Conservation (phyloP, 345 rosid genomes). For the Turnera subulata region DNA sequence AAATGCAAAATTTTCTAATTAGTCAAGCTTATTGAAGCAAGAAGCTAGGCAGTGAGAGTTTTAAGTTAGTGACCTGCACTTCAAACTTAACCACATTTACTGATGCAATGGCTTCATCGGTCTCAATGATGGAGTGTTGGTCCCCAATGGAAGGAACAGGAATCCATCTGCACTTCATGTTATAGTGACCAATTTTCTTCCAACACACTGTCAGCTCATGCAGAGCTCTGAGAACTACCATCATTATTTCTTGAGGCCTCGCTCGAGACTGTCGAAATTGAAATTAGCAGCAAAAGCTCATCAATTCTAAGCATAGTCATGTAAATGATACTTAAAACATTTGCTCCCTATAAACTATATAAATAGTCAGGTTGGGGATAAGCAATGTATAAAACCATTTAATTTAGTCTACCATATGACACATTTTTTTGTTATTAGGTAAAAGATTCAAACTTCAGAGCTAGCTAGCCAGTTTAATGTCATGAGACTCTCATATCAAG, state of each 20-base stretch:
- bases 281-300: slow-evolving; percentile 9
- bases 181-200: slow-evolving; percentile 94
- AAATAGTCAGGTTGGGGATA: too few species aligned
- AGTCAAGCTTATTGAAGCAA: too few species aligned
- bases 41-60: too few species aligned
- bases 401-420: too few species aligned
- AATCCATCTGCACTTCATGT: slow-evolving; percentile 92
- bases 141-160: slow-evolving; percentile 58
- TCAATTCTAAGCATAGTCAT: neutral
- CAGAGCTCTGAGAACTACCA: slow-evolving; percentile 75
- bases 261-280: slow-evolving; percentile 65
- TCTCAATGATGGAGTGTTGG: slow-evolving; percentile 54
- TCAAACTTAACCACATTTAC: slow-evolving; percentile 81
- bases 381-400: too few species aligned
- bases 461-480: too few species aligned
- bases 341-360: neutral
- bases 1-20: too few species aligned
- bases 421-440: too few species aligned
- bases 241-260: slow-evolving; percentile 85
- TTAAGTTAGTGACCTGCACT: slow-evolving; percentile 87
- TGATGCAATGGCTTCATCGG: slow-evolving; percentile 35
- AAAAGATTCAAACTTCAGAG: too few species aligned
- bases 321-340: neutral
- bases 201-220: slow-evolving; percentile 79
- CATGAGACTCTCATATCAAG: neutral